Evolutionary conservation across 192 early-diverging fungal species (phyloP), one percentile per base, ranked within the genome.

Genomic region (Chytriomyces confervae): DNA sequence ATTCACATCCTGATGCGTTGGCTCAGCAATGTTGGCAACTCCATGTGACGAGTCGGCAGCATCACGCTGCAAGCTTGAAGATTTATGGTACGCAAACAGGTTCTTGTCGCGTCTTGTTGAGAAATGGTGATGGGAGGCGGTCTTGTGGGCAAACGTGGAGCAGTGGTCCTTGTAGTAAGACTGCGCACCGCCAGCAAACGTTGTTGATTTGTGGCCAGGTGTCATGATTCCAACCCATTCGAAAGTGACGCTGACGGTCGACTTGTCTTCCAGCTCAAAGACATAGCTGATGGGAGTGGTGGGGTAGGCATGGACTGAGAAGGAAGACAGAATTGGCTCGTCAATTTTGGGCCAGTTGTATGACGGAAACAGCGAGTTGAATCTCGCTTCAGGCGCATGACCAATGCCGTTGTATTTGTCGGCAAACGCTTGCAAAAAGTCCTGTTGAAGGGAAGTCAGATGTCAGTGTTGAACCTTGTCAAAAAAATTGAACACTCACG

Each of bases 261-360:
- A 57, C 53, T 61, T 87, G 88, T 87, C 9, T 57, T 20, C 53
- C 13, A 57, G 53, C 53, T 57, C 53, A 20, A 57, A 57, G 20
- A n/a, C 16, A 57, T 57, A 20, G 3, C 20, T 53, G 9, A 20
- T 60, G 43, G 27, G 18, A 20, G 57, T 45, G 48, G n/a, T 13
- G n/a, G 70, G 20, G 29, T 20, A 8, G 29, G 6, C 24, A 2
- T 69, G 43, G 10, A 45, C 29, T 53, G 50, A 16, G 48, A 72
- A 72, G 10, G 27, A n/a, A 13, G 18, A 53, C 16, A 61, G 43
- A 18, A 45, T 48, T 72, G 50, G 44, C 57, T 61, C 9, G 27
- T 43, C 16, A 51, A 72, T 16, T 3, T 61, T 72, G 13, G 23
- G 16, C 67, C 67, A 69, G 18, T 45, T 36, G 70, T 72, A 72